Percentiles rank a stretch among this genome's conserved stretches.
These are phyloP conservation scores for Cryptosporidium baileyi DNA, from an alignment of 169 alveolate species.

Conservation along the genomic window DNA sequence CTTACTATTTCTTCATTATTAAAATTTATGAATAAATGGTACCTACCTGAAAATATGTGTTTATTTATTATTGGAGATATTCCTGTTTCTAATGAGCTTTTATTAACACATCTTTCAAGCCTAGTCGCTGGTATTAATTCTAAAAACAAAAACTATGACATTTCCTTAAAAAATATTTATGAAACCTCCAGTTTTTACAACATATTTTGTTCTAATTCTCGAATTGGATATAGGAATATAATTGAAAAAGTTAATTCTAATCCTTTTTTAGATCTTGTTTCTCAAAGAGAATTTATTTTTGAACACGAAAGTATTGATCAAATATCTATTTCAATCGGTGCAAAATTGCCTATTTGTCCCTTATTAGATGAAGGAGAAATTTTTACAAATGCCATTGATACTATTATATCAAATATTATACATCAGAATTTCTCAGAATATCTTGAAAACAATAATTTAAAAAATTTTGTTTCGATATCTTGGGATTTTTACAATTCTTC, in stretches of 20 bases:
- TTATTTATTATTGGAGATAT: constrained; percentile 45
- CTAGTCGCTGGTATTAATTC: constrained; percentile 1
- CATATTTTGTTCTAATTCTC: constrained; percentile 1
- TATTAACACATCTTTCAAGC: constrained; percentile 12
- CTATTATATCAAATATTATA: constrained; percentile 27
- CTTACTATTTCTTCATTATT: background rate
- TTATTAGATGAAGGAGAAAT: constrained; percentile 61
- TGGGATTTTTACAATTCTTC: constrained; percentile 66
- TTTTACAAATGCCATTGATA: constrained; percentile 41
- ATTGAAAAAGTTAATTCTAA: background rate
- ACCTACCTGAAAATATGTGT: constrained; percentile 42
- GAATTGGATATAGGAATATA: constrained; percentile 44
- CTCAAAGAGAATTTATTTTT: background rate
- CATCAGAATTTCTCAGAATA: background rate
- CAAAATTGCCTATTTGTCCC: constrained; percentile 41
- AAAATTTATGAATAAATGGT: constrained; percentile 46
- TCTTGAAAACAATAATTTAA: background rate
- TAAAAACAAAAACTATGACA: background rate
- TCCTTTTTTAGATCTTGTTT: background rate
- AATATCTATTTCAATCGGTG: constrained; percentile 47
- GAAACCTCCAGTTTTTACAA: background rate
- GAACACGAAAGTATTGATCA: background rate
- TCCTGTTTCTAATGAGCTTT: constrained; percentile 17
- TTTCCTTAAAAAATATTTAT: too few relatives aligned
- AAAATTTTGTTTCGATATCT: background rate